Evolutionary conservation across 2,329 filamentous ascomycete genomes (phyloP), one percentile per base, ranked within the genome.

Genomic region (Hypoxylon rubiginosum): DNA sequence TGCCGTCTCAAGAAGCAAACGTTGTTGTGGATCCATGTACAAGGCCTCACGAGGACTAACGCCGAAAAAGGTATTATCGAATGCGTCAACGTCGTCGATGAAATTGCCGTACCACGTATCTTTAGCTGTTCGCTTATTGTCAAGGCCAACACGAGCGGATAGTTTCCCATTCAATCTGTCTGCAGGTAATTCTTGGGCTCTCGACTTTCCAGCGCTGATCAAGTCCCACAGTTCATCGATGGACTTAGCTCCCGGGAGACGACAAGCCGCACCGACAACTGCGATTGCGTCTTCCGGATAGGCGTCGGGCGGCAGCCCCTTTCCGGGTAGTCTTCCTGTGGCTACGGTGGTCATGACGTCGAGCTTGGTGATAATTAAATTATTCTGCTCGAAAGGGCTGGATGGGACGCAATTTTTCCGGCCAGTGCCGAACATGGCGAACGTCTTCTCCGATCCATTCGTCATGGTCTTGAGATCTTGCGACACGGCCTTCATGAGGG

Each of bases 51-150:
- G 66, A 11, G 72, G 67, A 13, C 66, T 70, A 36, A 75, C 73
- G n/a, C 71, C 69, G 58, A 77, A 77, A 50, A 77, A 75, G 1
- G 63, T 50, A 24, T 74, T 62, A 39, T 77, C 74, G 26, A 76
- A 77, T 17, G 62, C 61, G 17, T 66, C 66, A 6, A 65, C 41
- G 11, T 39, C 36, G 36, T 39, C 36, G 8, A 39, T 39, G n/a
- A 39, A 39, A n/a, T 39, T 39, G 8, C 36, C 36, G 36, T 39
- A 46, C 51, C 51, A 54, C 19, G 19, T 54, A n/a, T 54, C 51
- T 6, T 45, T 36, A 6, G 34, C 34, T 17, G 51, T 2, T 21
- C 51, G 34, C 32, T 54, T 54, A 26, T 19, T 54, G 28, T 54
- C 51, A n/a, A 54, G 19, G n/a, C 32, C 51, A 32, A 45, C 51